These are phyloP conservation scores for Pichia sp. DNA, from an alignment of 1,139 yeast species.

Conservation along the genomic window DNA sequence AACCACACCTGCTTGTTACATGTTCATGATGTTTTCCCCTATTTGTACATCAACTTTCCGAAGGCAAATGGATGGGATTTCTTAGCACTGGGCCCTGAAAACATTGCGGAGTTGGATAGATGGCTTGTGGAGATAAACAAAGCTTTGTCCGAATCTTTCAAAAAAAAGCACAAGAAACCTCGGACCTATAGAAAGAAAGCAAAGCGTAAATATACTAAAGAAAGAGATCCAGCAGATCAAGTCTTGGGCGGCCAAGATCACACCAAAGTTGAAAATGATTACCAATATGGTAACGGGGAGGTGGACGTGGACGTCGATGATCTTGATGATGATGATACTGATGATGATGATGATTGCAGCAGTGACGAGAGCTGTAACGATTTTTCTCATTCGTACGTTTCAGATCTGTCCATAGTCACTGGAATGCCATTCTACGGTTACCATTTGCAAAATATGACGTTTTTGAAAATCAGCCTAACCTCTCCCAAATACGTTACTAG, in stretches of 20 bases:
- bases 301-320: too few relatives aligned
- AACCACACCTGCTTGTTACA: slow-evolving; percentile 64
- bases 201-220: slow-evolving; percentile 16
- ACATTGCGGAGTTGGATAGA: slow-evolving; percentile 24
- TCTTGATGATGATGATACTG: neutral
- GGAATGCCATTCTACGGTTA: slow-evolving; percentile 85
- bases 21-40: slow-evolving; percentile 82
- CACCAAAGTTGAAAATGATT: slow-evolving; percentile 4
- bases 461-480: slow-evolving; percentile 63
- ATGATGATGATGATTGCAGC: neutral
- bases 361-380: neutral
- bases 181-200: slow-evolving; percentile 6
- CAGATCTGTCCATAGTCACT: slow-evolving; percentile 63
- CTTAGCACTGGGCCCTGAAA: slow-evolving; percentile 23
- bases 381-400: slow-evolving; percentile 43
- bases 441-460: slow-evolving; percentile 57
- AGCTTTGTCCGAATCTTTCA: slow-evolving; percentile 27
- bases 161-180: slow-evolving; percentile 12
- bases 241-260: neutral
- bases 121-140: slow-evolving; percentile 32
- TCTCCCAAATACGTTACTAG: slow-evolving; percentile 60
- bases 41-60: slow-evolving; percentile 60
- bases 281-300: slow-evolving; percentile 14
- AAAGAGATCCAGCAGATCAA: slow-evolving; percentile 18
- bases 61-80: slow-evolving; percentile 32